These are phyloP conservation scores for Oxyria digyna DNA, from an alignment of 148 eudicot genomes.

Conservation along the genomic window DNA sequence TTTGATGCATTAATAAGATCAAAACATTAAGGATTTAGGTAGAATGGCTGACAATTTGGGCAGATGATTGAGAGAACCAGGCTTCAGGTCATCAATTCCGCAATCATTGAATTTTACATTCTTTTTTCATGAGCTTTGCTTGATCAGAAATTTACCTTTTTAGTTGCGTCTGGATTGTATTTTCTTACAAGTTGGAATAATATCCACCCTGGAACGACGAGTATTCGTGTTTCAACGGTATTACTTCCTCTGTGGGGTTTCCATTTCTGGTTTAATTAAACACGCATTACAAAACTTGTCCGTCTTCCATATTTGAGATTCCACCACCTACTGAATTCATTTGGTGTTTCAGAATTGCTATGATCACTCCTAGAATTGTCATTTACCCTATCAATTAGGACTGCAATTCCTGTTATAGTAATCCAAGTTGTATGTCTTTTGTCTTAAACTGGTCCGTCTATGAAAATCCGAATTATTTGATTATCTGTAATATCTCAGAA, in stretches of 20 bases:
- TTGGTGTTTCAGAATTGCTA: neutral
- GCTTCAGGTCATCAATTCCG: constrained; percentile 1
- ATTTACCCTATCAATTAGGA: neutral
- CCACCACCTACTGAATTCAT: neutral
- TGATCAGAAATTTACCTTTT: constrained; percentile 2
- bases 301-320: neutral
- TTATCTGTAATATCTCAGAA: neutral
- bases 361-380: neutral
- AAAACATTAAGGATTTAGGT: neutral
- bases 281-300: neutral
- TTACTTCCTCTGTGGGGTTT: neutral
- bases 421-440: neutral
- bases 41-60: neutral
- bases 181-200: neutral
- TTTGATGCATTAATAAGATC: neutral
- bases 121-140: neutral
- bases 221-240: neutral
- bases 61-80: neutral
- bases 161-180: neutral
- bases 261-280: neutral
- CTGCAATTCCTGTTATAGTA: neutral
- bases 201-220: neutral
- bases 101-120: neutral
- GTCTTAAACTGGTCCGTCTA: neutral
- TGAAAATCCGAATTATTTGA: neutral